A percentile compares a stretch with the other conserved stretches of the same genome.
phyloP scores from a whole-genome alignment of 768 basidiomycete genomes.

The Sarcomyxa edulis region DNA sequence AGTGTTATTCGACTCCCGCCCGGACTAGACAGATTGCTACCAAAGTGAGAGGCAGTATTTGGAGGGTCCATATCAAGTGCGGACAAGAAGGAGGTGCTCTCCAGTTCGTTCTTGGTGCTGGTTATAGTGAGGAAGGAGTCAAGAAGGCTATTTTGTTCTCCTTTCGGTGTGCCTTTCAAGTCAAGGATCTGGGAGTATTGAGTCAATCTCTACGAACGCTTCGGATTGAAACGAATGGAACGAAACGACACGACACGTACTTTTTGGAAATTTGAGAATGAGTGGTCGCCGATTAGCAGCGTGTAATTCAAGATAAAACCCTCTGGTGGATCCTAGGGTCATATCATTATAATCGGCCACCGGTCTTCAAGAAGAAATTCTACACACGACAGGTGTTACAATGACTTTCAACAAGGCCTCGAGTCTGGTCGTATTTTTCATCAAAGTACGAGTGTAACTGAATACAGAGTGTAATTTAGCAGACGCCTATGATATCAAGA shows the following conservation, averaged over 20 bases:
- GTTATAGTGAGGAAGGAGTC: constrained; percentile 92
- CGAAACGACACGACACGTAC: constrained; percentile 32
- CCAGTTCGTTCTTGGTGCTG: constrained; percentile 85
- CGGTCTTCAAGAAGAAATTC: not conserved
- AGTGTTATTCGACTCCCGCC: constrained; percentile 57
- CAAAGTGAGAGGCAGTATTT: constrained; percentile 29
- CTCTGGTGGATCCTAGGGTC: constrained; percentile 78
- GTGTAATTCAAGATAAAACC: constrained; percentile 96
- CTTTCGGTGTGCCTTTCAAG: constrained; percentile 86
- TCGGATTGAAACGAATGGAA: too few relatives aligned
- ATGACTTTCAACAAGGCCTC: constrained; percentile 96
- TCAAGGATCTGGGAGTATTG: constrained; percentile 71
- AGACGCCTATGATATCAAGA: constrained; percentile 1
- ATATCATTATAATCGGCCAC: not conserved
- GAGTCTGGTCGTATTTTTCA: constrained; percentile 72
- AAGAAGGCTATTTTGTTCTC: constrained; percentile 82
- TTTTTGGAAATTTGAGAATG: constrained; percentile 98
- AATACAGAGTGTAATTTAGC: constrained; percentile 6
- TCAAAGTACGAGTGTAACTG: constrained; percentile 81
- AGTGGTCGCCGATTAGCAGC: constrained; percentile 88
- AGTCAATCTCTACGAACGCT: not conserved
- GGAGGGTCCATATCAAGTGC: constrained; percentile 94
- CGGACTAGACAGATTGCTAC: constrained; percentile 58
- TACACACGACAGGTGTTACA: constrained; percentile 80
- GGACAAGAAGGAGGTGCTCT: constrained; percentile 88